These are phyloP conservation scores for Entamoeba moshkovskii DNA, from an alignment of 208 protist genomes.

Conservation along the genomic window DNA sequence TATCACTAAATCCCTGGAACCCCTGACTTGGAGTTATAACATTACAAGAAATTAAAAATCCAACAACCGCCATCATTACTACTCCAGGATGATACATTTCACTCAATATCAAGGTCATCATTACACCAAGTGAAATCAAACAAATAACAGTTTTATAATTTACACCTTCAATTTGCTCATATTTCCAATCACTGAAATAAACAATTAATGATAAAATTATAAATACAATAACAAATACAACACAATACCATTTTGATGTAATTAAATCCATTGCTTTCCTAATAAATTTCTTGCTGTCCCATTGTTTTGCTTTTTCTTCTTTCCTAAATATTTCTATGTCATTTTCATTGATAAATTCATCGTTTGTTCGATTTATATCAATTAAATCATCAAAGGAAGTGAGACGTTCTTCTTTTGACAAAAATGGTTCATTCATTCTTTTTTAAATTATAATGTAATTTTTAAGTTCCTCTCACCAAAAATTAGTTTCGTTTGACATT, in stretches of 20 bases:
- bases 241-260: background rate
- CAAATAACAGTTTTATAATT: background rate
- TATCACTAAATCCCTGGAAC: background rate
- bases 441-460: no score
- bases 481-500: no score
- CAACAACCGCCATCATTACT: background rate
- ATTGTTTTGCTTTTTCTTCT: background rate
- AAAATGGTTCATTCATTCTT: background rate
- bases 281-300: background rate
- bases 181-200: background rate
- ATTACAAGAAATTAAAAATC: background rate
- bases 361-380: no score
- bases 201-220: background rate
- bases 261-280: background rate
- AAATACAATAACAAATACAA: background rate
- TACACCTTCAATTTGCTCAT: background rate
- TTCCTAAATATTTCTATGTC: background rate
- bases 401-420: background rate
- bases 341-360: background rate
- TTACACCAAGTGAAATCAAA: background rate
- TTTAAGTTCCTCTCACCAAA: no score
- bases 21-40: background rate
- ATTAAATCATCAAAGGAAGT: no score
- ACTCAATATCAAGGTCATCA: background rate
- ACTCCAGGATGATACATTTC: background rate